Evolutionary conservation across 148 eudicot genomes (phyloP), one percentile per base, ranked within the genome.

Genomic region (Polygonum maritimum): DNA sequence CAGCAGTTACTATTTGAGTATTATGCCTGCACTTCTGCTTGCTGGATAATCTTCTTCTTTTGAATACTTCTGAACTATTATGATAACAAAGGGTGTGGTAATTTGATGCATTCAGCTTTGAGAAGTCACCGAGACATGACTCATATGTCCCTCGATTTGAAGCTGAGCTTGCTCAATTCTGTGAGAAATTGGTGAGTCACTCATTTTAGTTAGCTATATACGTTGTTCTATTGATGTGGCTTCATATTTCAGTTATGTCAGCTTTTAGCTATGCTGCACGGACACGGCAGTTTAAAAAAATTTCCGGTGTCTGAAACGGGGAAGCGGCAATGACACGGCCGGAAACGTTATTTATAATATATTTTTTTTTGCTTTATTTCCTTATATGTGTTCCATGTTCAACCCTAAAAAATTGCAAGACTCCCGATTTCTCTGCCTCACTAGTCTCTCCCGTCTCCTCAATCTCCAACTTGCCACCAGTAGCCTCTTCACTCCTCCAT

Each of bases 101-200:
- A 58, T 78, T 76, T 82, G 16, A n/a, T 76, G 78, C 74, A 73
- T 81, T 75, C 62, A 92, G 99, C 87, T 95, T 95, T 70, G 97
- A 92, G 89, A 77, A 60, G 54, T 92, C 97, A 41, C 98, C 99
- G 12, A 89, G 98, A 78, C 94, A 95, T 76, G 94, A 92, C 76
- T 82, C 97, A 48, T 90, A 84, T 75, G 97, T 92, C 63, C 88
- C 89, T 15, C 92, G 89, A 75, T 95, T 92, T 85, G 99, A 92
- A 84, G 96, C 89, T 26, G 97, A 95, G 49, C 91, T 95, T 75
- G 90, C 91, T 79, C 92, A 92, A 76, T 92, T 85, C 79, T 95
- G 99, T 84, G 97, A 95, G 84, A 95, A 86, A 80, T 77, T 95
- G 96, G 99, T 88, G 82, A 81, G 94, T 82, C 65, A 11, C 36